Conservation (phyloP, 2,329 filamentous ascomycete genomes). For the Aspergillus spinulosporus region DNA sequence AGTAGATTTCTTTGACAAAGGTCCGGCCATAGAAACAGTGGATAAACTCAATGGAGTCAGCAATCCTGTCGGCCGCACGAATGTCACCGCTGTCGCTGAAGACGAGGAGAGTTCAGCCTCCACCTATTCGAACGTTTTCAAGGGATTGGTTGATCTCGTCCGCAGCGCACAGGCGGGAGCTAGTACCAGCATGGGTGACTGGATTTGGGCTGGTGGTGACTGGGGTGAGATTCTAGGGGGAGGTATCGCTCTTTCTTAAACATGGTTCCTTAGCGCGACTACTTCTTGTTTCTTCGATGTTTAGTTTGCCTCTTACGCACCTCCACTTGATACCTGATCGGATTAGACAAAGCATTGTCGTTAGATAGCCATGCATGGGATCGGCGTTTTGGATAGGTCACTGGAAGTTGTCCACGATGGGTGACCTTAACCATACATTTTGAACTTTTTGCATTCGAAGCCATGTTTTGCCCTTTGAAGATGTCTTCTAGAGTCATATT, state of each 20-base stretch:
- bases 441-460: background rate
- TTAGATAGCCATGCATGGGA: slow-evolving; percentile 7
- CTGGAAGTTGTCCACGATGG: background rate
- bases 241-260: slow-evolving; percentile 37
- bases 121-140: slow-evolving; percentile 39
- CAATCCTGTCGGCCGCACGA: slow-evolving; percentile 45
- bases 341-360: slow-evolving; percentile 8
- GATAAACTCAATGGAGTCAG: slow-evolving; percentile 66
- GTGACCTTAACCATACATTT: background rate
- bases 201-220: slow-evolving; percentile 47
- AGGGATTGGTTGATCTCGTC: slow-evolving; percentile 40
- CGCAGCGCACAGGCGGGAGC: slow-evolving; percentile 39
- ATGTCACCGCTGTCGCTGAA: slow-evolving; percentile 30
- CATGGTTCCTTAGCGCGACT: background rate
- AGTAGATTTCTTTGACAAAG: slow-evolving; percentile 77
- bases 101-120: slow-evolving; percentile 27
- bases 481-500: no score
- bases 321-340: slow-evolving; percentile 7
- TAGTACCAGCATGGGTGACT: slow-evolving; percentile 42
- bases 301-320: slow-evolving; percentile 1
- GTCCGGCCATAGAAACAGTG: slow-evolving; percentile 67
- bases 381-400: slow-evolving; percentile 10
- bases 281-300: background rate
- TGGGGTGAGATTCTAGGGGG: slow-evolving; percentile 44
- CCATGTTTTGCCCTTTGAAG: no score